Conservation (phyloP, 495 filamentous ascomycete species). For the Aspergillus saccharolyticus region DNA sequence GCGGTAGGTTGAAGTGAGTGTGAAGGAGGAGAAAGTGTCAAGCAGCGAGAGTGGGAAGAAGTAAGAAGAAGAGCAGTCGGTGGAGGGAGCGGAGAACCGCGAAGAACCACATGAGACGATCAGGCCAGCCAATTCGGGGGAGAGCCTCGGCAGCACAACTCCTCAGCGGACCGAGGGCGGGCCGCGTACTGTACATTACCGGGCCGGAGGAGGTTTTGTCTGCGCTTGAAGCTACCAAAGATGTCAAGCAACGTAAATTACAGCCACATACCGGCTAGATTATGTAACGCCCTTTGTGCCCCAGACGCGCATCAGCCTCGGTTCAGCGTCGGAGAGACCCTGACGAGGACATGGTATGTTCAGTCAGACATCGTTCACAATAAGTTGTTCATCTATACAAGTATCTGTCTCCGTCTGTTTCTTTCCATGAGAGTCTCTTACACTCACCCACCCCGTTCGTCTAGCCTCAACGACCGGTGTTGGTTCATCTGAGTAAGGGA, state of each 20-base stretch:
- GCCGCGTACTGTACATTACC: conserved; percentile 13
- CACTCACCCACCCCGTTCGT: no score
- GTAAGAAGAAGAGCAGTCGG: conserved; percentile 7
- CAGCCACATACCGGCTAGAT: neutral
- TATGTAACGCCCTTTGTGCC: neutral
- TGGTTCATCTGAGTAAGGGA: no score
- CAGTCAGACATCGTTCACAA: no score
- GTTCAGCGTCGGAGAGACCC: neutral
- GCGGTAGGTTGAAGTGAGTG: no score
- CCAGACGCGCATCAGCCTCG: neutral
- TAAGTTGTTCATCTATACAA: no score
- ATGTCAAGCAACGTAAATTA: neutral
- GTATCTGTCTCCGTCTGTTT: no score
- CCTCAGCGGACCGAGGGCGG: conserved; percentile 5
- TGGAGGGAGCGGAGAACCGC: neutral
- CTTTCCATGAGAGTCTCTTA: no score
- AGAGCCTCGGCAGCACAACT: conserved; percentile 19
- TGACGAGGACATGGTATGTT: neutral
- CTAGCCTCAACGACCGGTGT: neutral
- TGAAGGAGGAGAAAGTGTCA: neutral
- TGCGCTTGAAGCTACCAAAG: no score
- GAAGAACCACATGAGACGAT: conserved; percentile 5
- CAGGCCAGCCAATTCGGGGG: neutral
- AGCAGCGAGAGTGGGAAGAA: neutral
- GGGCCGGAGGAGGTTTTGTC: neutral